Conservation (phyloP, 345 rosid species). For the Brassica napus region DNA sequence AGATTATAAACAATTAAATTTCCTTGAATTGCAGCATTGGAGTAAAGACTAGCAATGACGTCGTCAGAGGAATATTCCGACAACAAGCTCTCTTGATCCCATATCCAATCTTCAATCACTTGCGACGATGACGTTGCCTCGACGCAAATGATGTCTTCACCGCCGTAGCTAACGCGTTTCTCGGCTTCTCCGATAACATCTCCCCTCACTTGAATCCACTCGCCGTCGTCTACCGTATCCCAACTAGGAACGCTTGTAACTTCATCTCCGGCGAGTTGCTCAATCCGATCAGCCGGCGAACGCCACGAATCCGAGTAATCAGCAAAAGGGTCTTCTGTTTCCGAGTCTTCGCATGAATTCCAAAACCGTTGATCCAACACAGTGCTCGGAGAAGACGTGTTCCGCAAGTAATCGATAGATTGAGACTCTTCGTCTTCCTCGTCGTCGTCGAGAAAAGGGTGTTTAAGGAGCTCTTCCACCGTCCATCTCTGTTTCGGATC, state of each 20-base stretch:
- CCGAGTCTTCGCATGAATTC: conserved; percentile 43
- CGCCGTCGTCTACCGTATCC: conserved; percentile 43
- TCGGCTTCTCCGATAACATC: conserved; percentile 31
- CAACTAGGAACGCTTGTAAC: conserved; percentile 32
- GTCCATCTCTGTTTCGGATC: conserved; percentile 66
- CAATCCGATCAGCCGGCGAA: conserved; percentile 49
- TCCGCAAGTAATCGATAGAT: background rate
- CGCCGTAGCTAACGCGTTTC: conserved; percentile 24
- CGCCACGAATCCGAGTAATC: conserved; percentile 8
- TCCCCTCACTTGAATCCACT: conserved; percentile 72
- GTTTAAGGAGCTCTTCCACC: conserved; percentile 59
- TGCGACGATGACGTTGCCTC: conserved; percentile 26
- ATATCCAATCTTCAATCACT: conserved; percentile 17
- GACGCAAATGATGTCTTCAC: conserved; percentile 14
- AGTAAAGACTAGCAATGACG: background rate
- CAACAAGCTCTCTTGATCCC: conserved; percentile 40
- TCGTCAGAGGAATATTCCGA: conserved; percentile 39
- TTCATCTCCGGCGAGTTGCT: conserved; percentile 39
- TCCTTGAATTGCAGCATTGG: conserved; percentile 3
- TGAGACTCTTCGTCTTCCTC: conserved; percentile 23
- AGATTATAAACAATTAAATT: conserved; percentile 1
- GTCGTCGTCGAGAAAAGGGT: conserved; percentile 55
- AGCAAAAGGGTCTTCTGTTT: conserved; percentile 27
- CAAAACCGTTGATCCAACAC: conserved; percentile 74
- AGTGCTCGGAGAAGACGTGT: conserved; percentile 55